Evolutionary conservation across 1,284 basidiomycete species (phyloP), one percentile per base, ranked within the genome.

Genomic region (Inonotus obliquus): DNA sequence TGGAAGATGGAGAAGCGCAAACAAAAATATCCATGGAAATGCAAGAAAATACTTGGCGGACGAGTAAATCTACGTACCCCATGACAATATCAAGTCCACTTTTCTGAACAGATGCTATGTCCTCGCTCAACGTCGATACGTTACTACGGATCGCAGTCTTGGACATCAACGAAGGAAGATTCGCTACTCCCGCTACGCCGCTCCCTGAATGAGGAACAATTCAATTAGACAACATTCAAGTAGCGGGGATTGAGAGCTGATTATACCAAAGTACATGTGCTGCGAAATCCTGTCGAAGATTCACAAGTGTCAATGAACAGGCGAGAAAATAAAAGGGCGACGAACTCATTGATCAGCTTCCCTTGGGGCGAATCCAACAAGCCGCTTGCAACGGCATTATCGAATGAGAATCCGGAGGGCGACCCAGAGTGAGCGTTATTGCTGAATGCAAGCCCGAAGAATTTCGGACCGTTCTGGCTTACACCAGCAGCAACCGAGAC

Each of bases 91-190:
- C 73, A 9, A 89, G 72, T 2, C 81, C 81, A 10, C 75, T 69
- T 17, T 70, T 73, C 29, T 74, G 72, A 10, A 81, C 77, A 14
- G 78, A 79, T 5, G 71, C 67, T 44, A 86, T 81, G 68, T 87
- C 85, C 2, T 76, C 71, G 14, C 67, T 66, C 66, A 82, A 86
- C 9, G 69, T 54, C 0, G 80, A 76, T 35, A 88, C 68, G 65
- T 88, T 89, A 48, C 78, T 72, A 21, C 86, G 79, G 35, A 89
- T 81, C 35, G 76, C 75, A 3, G 76, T 68, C 69, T 88, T 87
- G 59, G 76, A 79, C 82, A 87, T 87, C 59, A 89, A 74, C 13
- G 57, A 37, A 51, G 57, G 57, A 13, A 59, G 45, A 13, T 49
- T 59, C 1, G 57, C 57, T 19, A 59, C n/a, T 7, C 45, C 45